Conservation (phyloP, 2,329 filamentous ascomycete genomes). For the Claviceps maximensis region DNA sequence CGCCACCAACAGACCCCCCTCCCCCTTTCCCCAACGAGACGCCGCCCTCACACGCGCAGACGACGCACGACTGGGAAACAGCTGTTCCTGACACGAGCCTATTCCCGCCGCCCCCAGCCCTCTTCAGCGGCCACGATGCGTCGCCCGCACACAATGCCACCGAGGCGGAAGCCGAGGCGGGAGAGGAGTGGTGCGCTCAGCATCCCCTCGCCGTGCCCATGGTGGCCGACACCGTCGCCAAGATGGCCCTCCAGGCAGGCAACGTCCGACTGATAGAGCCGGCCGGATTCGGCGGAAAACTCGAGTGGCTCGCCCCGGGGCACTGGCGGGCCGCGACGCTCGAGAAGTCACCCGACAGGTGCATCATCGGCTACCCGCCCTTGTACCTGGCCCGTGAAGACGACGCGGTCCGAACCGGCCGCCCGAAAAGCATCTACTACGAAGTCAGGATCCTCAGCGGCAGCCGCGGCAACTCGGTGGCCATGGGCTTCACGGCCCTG, state of each 20-base stretch:
- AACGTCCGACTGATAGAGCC: constrained; percentile 44
- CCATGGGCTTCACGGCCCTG: constrained; percentile 56
- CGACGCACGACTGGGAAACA: constrained; percentile 57
- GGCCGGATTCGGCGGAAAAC: constrained; percentile 30
- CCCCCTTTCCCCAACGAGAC: constrained; percentile 15
- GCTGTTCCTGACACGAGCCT: constrained; percentile 60
- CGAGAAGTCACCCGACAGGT: constrained; percentile 41
- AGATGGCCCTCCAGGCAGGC: constrained; percentile 33
- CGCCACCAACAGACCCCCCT: constrained; percentile 19
- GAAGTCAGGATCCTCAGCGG: constrained; percentile 46
- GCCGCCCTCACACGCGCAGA: constrained; percentile 17
- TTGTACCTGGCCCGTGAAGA: constrained; percentile 51
- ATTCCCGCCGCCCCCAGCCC: constrained; percentile 58
- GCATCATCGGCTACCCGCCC: constrained; percentile 54
- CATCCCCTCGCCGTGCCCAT: constrained; percentile 46
- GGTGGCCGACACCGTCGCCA: constrained; percentile 30
- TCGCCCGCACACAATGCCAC: constrained; percentile 60
- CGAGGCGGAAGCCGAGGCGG: constrained; percentile 48
- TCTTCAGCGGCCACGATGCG: constrained; percentile 48
- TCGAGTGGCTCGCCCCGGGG: constrained; percentile 34
- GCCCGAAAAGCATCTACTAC: constrained; percentile 51
- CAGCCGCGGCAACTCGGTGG: constrained; percentile 37
- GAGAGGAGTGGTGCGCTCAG: constrained; percentile 49
- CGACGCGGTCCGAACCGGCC: constrained; percentile 33
- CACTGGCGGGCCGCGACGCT: constrained; percentile 35